Percentiles rank a stretch among this genome's conserved stretches.
Evolutionary conservation across 345 rosid species (phyloP).

Genomic region (Eucalyptus melliodora): DNA sequence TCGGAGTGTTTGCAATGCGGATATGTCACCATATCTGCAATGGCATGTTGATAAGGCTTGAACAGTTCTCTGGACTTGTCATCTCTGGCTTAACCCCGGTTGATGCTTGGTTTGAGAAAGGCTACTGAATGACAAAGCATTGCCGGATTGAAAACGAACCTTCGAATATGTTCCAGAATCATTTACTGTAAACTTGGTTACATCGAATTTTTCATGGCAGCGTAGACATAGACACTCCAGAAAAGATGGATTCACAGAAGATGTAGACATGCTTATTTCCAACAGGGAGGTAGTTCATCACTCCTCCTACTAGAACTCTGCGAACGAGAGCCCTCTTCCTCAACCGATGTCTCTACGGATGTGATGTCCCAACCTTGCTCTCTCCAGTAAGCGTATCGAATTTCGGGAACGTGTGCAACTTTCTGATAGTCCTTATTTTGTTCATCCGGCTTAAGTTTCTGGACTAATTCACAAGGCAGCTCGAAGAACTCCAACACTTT

Average conservation of each 20-base stretch:
- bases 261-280: neutral
- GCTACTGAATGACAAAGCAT: neutral
- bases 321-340: neutral
- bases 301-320: neutral
- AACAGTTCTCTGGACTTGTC: neutral
- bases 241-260: neutral
- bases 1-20: neutral
- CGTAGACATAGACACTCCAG: neutral
- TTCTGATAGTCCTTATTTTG: constrained; percentile 4
- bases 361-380: constrained; percentile 18
- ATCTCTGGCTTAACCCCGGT: neutral
- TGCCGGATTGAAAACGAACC: neutral
- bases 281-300: neutral
- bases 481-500: constrained; percentile 18
- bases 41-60: neutral
- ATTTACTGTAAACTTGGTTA: neutral
- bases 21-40: neutral
- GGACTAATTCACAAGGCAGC: constrained; percentile 13
- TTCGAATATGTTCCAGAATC: neutral
- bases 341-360: neutral
- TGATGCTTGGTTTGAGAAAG: neutral
- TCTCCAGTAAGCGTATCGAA: constrained; percentile 9
- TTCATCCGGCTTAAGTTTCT: neutral
- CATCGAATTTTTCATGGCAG: neutral
- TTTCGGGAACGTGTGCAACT: constrained; percentile 13